Percentiles rank a stretch among this genome's conserved stretches.
Evolutionary conservation across 257 asterid genomes (phyloP).

Genomic region (Solanum raphanifolium): DNA sequence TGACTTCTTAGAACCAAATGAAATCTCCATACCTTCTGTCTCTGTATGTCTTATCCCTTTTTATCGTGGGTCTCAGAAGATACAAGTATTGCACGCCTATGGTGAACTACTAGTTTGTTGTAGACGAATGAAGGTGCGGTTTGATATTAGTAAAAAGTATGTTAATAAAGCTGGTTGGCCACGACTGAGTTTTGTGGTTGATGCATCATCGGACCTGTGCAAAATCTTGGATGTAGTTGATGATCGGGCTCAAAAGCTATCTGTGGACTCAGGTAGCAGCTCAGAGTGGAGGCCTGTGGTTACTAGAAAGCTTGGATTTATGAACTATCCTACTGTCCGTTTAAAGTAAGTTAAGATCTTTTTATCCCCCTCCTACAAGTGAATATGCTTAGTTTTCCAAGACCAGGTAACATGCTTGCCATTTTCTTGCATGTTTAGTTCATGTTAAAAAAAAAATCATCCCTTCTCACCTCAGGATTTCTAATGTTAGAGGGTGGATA

Average conservation of each 20-base stretch:
- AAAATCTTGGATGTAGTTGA: constrained; percentile 52
- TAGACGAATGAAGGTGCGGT: constrained; percentile 56
- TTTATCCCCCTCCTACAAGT: neutral
- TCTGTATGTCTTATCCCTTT: constrained; percentile 42
- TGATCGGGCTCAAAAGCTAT: constrained; percentile 40
- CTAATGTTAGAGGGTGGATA: neutral
- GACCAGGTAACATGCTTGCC: neutral
- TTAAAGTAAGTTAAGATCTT: constrained; percentile 48
- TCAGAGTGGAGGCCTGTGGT: constrained; percentile 88
- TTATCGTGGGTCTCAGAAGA: constrained; percentile 51
- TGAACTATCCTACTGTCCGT: constrained; percentile 63
- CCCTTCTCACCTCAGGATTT: neutral
- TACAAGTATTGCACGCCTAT: constrained; percentile 43
- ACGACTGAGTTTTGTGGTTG: constrained; percentile 61
- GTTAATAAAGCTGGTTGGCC: constrained; percentile 62
- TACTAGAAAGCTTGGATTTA: constrained; percentile 55
- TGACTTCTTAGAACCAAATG: constrained; percentile 50
- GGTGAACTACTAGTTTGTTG: constrained; percentile 46
- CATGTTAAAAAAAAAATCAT: neutral
- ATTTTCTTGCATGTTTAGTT: neutral
- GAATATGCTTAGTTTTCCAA: neutral
- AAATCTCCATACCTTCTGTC: constrained; percentile 45
- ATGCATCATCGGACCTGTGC: constrained; percentile 51
- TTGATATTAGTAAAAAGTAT: constrained; percentile 60
- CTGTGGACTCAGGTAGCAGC: constrained; percentile 52